These are phyloP conservation scores for Apiotrichum porosum DNA, from an alignment of 1,284 basidiomycete genomes.

Conservation along the genomic window DNA sequence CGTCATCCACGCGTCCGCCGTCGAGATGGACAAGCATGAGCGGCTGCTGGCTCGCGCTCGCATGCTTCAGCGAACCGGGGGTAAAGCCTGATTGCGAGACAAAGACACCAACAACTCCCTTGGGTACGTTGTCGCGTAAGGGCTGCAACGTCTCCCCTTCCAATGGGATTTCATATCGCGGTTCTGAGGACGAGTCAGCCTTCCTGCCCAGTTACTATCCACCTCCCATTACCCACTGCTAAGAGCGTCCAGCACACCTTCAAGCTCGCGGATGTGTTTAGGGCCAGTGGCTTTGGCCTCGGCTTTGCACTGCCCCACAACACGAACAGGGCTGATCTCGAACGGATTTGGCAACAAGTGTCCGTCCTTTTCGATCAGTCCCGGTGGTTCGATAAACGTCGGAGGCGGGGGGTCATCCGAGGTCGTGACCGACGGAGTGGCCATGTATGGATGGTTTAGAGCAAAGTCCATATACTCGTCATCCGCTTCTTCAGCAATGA, in stretches of 20 bases:
- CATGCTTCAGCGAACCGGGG: conserved; percentile 60
- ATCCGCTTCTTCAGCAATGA: not conserved
- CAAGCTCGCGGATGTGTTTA: conserved; percentile 75
- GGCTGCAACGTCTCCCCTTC: no score
- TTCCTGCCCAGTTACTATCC: no score
- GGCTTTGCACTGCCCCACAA: conserved; percentile 88
- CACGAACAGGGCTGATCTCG: conserved; percentile 55
- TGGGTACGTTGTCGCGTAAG: no score
- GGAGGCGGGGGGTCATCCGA: not conserved
- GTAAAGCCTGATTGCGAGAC: conserved; percentile 74
- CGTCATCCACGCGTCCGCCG: conserved; percentile 28
- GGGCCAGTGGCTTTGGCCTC: conserved; percentile 73
- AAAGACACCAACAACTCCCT: no score
- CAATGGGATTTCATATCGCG: no score
- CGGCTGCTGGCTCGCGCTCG: conserved; percentile 62
- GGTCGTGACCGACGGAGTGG: no score
- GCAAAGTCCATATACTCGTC: no score
- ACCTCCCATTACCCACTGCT: no score
- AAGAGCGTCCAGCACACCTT: conserved; percentile 76
- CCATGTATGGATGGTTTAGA: no score
- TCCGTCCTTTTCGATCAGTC: not conserved
- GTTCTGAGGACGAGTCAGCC: no score
- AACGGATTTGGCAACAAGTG: conserved; percentile 1
- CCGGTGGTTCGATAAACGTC: not conserved
- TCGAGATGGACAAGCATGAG: conserved; percentile 73